phyloP scores from a whole-genome alignment of 768 basidiomycete species.

The Suillus discolor region DNA sequence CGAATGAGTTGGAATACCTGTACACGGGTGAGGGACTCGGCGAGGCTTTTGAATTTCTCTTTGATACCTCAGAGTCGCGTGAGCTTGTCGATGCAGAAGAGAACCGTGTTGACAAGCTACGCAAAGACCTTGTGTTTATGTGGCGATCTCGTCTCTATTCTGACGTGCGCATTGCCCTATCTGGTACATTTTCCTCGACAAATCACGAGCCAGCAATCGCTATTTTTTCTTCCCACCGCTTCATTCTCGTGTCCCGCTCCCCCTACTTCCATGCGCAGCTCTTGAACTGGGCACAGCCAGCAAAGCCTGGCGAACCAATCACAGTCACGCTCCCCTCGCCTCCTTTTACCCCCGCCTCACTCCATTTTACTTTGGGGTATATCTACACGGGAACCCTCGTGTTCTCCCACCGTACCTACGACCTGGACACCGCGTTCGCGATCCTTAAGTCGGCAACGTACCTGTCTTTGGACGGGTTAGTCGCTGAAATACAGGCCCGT shows the following conservation, averaged over 20 bases:
- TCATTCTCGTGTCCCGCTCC: constrained; percentile 87
- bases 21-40: constrained; percentile 93
- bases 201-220: constrained; percentile 73
- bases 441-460: constrained; percentile 85
- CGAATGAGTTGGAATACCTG: constrained; percentile 90
- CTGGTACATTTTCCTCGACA: constrained; percentile 64
- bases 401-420: constrained; percentile 91
- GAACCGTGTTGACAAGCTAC: constrained; percentile 77
- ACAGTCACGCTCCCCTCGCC: constrained; percentile 82
- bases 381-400: constrained; percentile 94
- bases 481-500: constrained; percentile 79
- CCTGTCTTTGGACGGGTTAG: constrained; percentile 72
- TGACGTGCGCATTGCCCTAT: constrained; percentile 82
- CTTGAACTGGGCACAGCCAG: constrained; percentile 57
- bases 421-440: constrained; percentile 88
- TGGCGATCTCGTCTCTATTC: constrained; percentile 95
- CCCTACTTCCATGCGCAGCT: constrained; percentile 86
- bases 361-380: constrained; percentile 93
- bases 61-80: constrained; percentile 55
- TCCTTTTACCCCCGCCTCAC: constrained; percentile 91
- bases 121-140: constrained; percentile 95
- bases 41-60: constrained; percentile 85
- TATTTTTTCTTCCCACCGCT: constrained; percentile 90
- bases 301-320: constrained; percentile 44
- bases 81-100: constrained; percentile 52